These are phyloP conservation scores for Pseudogymnoascus sp. DNA, from an alignment of 2,329 filamentous ascomycete genomes.

Conservation along the genomic window DNA sequence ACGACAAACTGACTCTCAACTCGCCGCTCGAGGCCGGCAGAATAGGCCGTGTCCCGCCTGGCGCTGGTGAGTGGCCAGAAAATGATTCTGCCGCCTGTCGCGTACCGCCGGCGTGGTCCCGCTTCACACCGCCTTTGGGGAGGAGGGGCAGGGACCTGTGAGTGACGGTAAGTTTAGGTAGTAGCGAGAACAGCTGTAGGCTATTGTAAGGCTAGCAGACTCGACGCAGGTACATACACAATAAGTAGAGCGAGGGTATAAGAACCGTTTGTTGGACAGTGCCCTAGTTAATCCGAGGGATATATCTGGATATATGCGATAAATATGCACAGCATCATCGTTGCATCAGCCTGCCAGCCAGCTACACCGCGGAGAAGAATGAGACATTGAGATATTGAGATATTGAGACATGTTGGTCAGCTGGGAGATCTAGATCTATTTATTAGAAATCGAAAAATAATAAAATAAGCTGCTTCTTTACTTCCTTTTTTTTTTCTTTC, in stretches of 20 bases:
- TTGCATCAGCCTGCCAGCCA: neutral
- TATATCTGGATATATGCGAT: neutral
- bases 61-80: neutral
- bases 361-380: neutral
- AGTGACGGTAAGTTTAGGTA: too few relatives aligned
- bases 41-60: constrained; percentile 1
- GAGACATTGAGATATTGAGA: neutral
- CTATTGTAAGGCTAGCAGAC: too few relatives aligned
- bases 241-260: too few relatives aligned
- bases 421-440: neutral
- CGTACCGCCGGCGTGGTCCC: neutral
- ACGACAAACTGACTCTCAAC: neutral
- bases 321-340: neutral
- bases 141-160: neutral
- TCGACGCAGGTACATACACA: too few relatives aligned
- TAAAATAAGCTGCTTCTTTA: neutral
- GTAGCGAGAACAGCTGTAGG: too few relatives aligned
- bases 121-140: neutral
- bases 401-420: neutral
- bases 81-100: neutral
- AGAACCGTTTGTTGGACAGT: neutral
- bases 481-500: neutral
- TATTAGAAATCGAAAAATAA: neutral
- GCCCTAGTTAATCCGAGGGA: neutral
- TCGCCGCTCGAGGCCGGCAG: neutral